phyloP scores from a whole-genome alignment of 2,329 filamentous ascomycete species.

The Trichoderma afroharzianum region DNA sequence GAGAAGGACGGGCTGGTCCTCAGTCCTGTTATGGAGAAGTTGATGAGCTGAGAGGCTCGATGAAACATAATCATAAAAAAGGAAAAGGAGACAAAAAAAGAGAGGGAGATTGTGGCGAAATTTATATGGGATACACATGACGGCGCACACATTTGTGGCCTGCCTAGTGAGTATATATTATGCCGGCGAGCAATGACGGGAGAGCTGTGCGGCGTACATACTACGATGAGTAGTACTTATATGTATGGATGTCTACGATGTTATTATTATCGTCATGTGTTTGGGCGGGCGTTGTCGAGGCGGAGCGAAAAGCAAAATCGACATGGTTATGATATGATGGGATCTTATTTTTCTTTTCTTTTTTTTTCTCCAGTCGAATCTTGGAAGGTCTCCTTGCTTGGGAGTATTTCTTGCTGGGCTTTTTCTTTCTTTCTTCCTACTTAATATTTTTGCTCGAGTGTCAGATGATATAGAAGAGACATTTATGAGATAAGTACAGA shows the following conservation, averaged over 20 bases:
- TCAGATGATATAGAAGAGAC: not conserved
- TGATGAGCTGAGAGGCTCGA: slow-evolving; percentile 42
- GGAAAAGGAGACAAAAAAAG: not conserved
- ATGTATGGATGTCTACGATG: not conserved
- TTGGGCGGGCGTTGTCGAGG: not conserved
- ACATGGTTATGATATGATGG: slow-evolving; percentile 6
- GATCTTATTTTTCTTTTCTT: not conserved
- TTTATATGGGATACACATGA: slow-evolving; percentile 10
- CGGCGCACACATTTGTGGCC: not conserved
- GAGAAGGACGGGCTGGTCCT: slow-evolving; percentile 40
- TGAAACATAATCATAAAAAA: not conserved
- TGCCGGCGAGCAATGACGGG: not conserved
- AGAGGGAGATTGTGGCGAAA: not conserved
- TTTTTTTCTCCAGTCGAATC: not conserved
- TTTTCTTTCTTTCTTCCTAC: not conserved
- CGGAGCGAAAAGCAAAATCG: not conserved
- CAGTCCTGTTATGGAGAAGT: slow-evolving; percentile 41
- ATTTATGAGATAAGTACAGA: not conserved
- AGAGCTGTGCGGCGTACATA: not conserved
- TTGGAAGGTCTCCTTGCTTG: not conserved
- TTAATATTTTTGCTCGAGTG: not conserved
- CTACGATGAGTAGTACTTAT: not conserved
- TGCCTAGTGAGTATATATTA: not conserved
- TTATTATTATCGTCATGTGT: not conserved
- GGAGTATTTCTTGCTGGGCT: not conserved